Percentiles rank a stretch among this genome's conserved stretches.
Conservation (phyloP, 495 filamentous ascomycete species). For the Penicillium ucsense region DNA sequence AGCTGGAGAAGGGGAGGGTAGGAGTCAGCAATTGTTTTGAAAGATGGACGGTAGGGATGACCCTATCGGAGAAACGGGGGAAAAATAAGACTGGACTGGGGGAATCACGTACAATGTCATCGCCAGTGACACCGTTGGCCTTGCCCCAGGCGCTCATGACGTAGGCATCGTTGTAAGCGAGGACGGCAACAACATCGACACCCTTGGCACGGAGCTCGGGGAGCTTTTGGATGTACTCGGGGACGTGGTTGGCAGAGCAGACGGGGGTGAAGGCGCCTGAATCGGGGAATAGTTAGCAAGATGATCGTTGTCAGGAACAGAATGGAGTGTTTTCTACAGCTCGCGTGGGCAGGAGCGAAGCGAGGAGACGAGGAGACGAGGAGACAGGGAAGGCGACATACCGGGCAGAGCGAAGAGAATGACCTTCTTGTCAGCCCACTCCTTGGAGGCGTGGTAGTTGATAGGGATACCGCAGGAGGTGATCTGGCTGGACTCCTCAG, state of each 20-base stretch:
- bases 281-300: conserved; percentile 7
- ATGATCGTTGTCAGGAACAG: too few species aligned
- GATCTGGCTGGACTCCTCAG: conserved; percentile 51
- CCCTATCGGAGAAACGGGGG: background rate
- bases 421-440: conserved; percentile 82
- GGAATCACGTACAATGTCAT: conserved; percentile 58
- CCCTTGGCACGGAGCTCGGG: conserved; percentile 69
- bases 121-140: conserved; percentile 73
- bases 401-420: conserved; percentile 84
- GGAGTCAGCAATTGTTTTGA: too few species aligned
- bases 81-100: background rate
- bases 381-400: conserved; percentile 24
- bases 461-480: conserved; percentile 70
- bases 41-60: too few species aligned
- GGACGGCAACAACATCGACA: conserved; percentile 75
- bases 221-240: conserved; percentile 71
- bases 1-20: conserved; percentile 38
- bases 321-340: too few species aligned
- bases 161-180: conserved; percentile 82
- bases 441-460: conserved; percentile 75
- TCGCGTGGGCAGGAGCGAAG: background rate
- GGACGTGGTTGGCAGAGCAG: conserved; percentile 80
- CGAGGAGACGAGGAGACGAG: background rate
- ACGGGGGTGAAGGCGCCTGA: conserved; percentile 85
- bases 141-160: conserved; percentile 96